phyloP scores from a whole-genome alignment of 2,329 filamentous ascomycete genomes.

The Penicillium frequentans region DNA sequence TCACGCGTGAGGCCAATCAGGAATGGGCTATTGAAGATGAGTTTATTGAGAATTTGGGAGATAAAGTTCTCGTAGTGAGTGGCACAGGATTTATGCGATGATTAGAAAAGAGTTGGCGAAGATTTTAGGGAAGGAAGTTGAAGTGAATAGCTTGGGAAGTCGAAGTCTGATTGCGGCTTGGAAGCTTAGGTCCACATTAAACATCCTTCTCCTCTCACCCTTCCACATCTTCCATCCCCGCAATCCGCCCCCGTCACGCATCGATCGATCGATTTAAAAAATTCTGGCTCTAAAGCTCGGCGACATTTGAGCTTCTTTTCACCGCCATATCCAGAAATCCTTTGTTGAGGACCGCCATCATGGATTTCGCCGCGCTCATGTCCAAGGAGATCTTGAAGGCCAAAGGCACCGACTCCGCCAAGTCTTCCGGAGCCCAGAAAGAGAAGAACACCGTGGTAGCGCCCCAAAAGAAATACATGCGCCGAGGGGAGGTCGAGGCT shows the following conservation, averaged over 20 bases:
- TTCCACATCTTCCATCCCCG: neutral
- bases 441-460: conserved; percentile 21
- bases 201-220: neutral
- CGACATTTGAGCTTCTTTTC: neutral
- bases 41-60: neutral
- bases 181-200: neutral
- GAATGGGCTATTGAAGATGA: neutral
- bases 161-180: neutral
- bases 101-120: neutral
- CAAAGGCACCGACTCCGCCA: conserved; percentile 52
- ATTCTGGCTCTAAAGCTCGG: neutral
- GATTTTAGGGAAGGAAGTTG: neutral
- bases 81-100: neutral
- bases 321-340: neutral
- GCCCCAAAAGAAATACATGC: conserved; percentile 71
- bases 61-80: neutral
- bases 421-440: conserved; percentile 20
- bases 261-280: neutral
- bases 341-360: conserved; percentile 43
- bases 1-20: neutral
- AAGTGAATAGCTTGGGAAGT: neutral
- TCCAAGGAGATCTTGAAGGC: conserved; percentile 85
- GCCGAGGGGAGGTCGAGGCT: conserved; percentile 82
- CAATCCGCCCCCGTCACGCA: neutral
- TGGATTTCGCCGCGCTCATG: conserved; percentile 97